A percentile compares a stretch with the other conserved stretches of the same genome.
Conservation (phyloP, 2,329 filamentous ascomycete genomes). For the Aspergillus sp. region DNA sequence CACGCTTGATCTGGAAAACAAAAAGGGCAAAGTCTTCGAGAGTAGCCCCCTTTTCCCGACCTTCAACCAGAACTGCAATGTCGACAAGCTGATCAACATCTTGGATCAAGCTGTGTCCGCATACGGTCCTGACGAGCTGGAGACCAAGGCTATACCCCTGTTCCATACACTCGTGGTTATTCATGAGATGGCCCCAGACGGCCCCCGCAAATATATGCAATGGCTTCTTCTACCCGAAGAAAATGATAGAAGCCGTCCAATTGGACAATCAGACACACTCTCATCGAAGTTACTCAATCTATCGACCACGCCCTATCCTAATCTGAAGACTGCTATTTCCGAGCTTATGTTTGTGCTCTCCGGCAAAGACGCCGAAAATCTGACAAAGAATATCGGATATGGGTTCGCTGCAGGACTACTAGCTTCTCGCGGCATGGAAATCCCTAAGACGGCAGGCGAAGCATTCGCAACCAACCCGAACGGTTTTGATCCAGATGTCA, state of each 20-base stretch:
- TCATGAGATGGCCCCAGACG: slow-evolving; percentile 67
- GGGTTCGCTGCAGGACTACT: slow-evolving; percentile 91
- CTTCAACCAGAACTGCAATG: slow-evolving; percentile 59
- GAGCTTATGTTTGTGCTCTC: slow-evolving; percentile 85
- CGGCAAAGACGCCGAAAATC: slow-evolving; percentile 72
- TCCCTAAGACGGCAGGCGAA: slow-evolving; percentile 68
- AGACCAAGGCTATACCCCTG: slow-evolving; percentile 69
- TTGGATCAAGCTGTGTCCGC: slow-evolving; percentile 65
- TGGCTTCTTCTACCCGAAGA: slow-evolving; percentile 71
- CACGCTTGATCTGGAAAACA: slow-evolving; percentile 69
- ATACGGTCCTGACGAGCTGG: slow-evolving; percentile 70
- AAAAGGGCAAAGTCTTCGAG: slow-evolving; percentile 49
- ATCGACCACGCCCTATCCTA: slow-evolving; percentile 72
- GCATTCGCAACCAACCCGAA: slow-evolving; percentile 46
- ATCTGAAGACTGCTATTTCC: slow-evolving; percentile 72
- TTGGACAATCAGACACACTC: slow-evolving; percentile 74
- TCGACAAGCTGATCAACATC: slow-evolving; percentile 68
- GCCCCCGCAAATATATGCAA: slow-evolving; percentile 65
- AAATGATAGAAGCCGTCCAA: slow-evolving; percentile 71
- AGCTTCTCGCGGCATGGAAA: slow-evolving; percentile 76
- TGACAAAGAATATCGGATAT: slow-evolving; percentile 91
- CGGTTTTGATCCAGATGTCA: slow-evolving; percentile 52
- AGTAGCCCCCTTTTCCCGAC: slow-evolving; percentile 66
- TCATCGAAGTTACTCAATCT: slow-evolving; percentile 75
- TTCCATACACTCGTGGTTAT: slow-evolving; percentile 72